Percentiles rank a stretch among this genome's conserved stretches.
phyloP scores from a whole-genome alignment of 2,329 filamentous ascomycete genomes.

The Hypoxylon rubiginosum region DNA sequence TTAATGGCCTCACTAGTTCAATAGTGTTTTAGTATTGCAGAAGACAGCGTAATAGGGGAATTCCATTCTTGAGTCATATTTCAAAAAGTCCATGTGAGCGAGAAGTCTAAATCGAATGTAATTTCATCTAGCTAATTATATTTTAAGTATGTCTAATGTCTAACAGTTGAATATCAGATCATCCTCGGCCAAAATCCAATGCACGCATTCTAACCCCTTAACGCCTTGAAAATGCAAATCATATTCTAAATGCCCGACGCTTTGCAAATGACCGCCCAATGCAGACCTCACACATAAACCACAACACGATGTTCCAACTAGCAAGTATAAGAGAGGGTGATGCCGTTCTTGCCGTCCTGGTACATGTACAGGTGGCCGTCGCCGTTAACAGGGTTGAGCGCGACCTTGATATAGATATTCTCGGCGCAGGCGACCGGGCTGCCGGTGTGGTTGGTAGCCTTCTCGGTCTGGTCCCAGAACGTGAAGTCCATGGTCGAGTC shows the following conservation, averaged over 20 bases:
- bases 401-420: slow-evolving; percentile 49
- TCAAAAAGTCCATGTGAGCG: too few relatives aligned
- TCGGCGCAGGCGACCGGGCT: slow-evolving; percentile 47
- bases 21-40: too few relatives aligned
- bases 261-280: slow-evolving; percentile 24
- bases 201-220: too few relatives aligned
- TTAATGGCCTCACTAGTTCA: too few relatives aligned
- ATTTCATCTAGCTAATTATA: too few relatives aligned
- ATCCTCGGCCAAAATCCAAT: too few relatives aligned
- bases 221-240: too few relatives aligned
- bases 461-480: slow-evolving; percentile 45
- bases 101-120: too few relatives aligned
- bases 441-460: slow-evolving; percentile 36
- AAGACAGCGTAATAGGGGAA: too few relatives aligned
- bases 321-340: slow-evolving; percentile 44
- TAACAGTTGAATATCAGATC: too few relatives aligned
- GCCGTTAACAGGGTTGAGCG: slow-evolving; percentile 36
- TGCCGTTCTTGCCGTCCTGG: slow-evolving; percentile 51
- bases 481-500: slow-evolving; percentile 49
- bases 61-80: too few relatives aligned
- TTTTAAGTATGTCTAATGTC: too few relatives aligned
- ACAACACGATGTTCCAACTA: slow-evolving; percentile 5
- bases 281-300: neutral
- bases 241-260: slow-evolving; percentile 17
- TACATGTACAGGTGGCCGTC: slow-evolving; percentile 49